Percentiles rank a stretch among this genome's conserved stretches.
Evolutionary conservation across 2,329 filamentous ascomycete genomes (phyloP).

Genomic region (Stachybotrys chartarum): DNA sequence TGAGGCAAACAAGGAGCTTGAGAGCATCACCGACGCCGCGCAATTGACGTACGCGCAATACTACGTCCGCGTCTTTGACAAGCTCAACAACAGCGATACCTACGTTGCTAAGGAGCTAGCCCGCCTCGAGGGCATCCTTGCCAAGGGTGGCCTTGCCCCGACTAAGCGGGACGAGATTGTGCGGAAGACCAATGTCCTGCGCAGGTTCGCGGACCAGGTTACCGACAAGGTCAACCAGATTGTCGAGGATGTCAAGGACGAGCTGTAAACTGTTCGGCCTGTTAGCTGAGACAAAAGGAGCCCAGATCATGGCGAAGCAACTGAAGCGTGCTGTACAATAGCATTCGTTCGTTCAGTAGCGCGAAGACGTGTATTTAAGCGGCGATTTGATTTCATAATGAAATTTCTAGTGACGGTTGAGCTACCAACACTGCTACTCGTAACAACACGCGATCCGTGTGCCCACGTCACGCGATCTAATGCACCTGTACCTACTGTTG

Average conservation of each 20-base stretch:
- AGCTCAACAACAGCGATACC: slow-evolving; percentile 68
- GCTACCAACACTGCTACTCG: no score
- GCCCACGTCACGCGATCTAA: no score
- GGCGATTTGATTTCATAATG: background rate
- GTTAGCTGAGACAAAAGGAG: slow-evolving; percentile 4
- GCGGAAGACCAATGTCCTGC: slow-evolving; percentile 80
- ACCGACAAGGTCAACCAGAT: slow-evolving; percentile 35
- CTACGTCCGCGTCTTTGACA: slow-evolving; percentile 86
- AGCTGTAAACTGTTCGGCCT: slow-evolving; percentile 21
- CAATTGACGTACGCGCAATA: slow-evolving; percentile 81
- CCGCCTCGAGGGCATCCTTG: slow-evolving; percentile 70
- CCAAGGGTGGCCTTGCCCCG: slow-evolving; percentile 78
- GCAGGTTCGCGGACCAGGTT: slow-evolving; percentile 61
- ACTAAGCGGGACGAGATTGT: slow-evolving; percentile 86
- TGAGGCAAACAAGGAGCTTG: slow-evolving; percentile 66
- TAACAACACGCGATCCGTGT: no score
- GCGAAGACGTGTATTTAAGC: background rate
- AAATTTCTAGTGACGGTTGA: background rate
- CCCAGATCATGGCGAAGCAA: background rate
- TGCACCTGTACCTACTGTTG: background rate
- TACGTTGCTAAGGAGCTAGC: slow-evolving; percentile 82
- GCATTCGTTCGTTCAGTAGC: background rate
- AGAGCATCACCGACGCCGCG: slow-evolving; percentile 52
- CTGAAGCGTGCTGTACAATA: background rate
- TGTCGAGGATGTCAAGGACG: slow-evolving; percentile 50